A percentile compares a stretch with the other conserved stretches of the same genome.
phyloP scores from a whole-genome alignment of 2,329 filamentous ascomycete genomes.

The Paraphaeosphaeria sporulosa region DNA sequence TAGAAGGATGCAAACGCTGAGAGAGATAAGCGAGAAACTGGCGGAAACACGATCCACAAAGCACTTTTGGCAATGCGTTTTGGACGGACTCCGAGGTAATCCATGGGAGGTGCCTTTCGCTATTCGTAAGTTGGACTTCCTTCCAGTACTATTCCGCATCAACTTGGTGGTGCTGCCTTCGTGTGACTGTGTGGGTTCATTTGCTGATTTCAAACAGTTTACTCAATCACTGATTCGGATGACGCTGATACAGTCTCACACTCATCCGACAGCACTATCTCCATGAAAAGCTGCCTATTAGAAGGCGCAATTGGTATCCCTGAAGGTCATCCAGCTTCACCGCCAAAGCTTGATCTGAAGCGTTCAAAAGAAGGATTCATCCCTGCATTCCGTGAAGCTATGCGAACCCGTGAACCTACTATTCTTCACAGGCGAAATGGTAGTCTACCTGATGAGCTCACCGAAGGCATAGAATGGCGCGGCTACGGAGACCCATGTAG shows the following conservation, averaged over 20 bases:
- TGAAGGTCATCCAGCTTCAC: constrained; percentile 37
- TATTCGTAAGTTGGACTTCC: constrained; percentile 17
- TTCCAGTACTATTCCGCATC: neutral
- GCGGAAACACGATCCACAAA: constrained; percentile 37
- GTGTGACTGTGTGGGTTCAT: neutral
- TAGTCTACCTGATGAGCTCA: constrained; percentile 33
- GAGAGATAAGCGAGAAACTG: constrained; percentile 48
- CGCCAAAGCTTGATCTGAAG: constrained; percentile 36
- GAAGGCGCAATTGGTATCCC: constrained; percentile 45
- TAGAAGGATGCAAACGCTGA: constrained; percentile 49
- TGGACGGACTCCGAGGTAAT: constrained; percentile 57
- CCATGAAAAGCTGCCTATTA: constrained; percentile 37
- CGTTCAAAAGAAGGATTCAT: constrained; percentile 40
- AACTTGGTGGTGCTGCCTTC: neutral
- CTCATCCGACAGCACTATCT: constrained; percentile 37
- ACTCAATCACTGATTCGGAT: constrained; percentile 40
- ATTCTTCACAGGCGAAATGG: constrained; percentile 36
- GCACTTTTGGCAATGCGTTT: constrained; percentile 58
- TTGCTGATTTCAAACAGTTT: constrained; percentile 21
- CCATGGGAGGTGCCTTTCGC: constrained; percentile 43
- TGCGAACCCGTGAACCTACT: constrained; percentile 40
- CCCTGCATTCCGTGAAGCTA: constrained; percentile 44
- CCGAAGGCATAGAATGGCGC: constrained; percentile 42
- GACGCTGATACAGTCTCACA: constrained; percentile 34
- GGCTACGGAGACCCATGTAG: constrained; percentile 43